Evolutionary conservation across 345 rosid genomes (phyloP), one percentile per base, ranked within the genome.

Genomic region (Raphanus sativus): DNA sequence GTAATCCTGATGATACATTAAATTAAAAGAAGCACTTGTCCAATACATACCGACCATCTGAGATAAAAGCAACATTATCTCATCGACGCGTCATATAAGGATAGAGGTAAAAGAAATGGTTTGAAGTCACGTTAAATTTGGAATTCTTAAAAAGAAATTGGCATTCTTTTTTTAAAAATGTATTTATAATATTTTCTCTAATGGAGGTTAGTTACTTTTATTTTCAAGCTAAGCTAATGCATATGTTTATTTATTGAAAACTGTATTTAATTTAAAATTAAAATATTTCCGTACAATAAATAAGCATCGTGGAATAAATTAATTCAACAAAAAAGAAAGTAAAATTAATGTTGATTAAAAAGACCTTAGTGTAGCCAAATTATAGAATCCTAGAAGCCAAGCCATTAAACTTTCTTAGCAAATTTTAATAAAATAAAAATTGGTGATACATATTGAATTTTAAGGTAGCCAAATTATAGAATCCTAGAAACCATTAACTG

Each of bases 1-100:
- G 45, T 29, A 72, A 45, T 62, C 30, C 32, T 45, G 8, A 50
- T 50, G 60, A 72, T 29, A 30, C 76, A 61, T 30, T 1, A 72
- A 61, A 38, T 10, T 65, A 30, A 38, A 11, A 11, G 54, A 38
- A 21, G 17, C 55, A 65, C 11, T 40, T 65, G 4, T 36, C 69
- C 34, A 32, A 32, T 4, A 32, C 34, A 32, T 32, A 32, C 34
- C 34, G 34, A 32, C 34, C 56, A 32, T 67, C 15, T 8, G 8
- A 28, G 15, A 11, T 2, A 12, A 24, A 32, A 15, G 52, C 52
- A 16, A 24, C 62, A 9, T 48, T 4, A 38, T 10, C 69, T 65
- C 69, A 24, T 69, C 50, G 0, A 54, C 36, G 30, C 60, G 8
- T 68, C 12, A 38, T 3, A 38, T 38, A 38, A 0, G 21, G 21